phyloP scores from a whole-genome alignment of 2,329 filamentous ascomycete species.

The Thelonectria olida region DNA sequence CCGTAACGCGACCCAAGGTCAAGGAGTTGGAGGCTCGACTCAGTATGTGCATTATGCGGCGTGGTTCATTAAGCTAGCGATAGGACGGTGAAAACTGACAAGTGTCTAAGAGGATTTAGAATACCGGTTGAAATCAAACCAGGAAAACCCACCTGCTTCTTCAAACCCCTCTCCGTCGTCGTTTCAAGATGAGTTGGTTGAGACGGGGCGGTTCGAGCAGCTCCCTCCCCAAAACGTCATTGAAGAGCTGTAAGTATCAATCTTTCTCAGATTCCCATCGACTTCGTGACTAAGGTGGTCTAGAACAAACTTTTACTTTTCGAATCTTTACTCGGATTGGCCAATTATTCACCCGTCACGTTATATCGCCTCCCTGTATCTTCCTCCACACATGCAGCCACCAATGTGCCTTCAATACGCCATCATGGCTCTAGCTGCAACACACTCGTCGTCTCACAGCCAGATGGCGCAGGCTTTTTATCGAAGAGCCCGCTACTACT shows the following conservation, averaged over 20 bases:
- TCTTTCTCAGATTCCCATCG: neutral
- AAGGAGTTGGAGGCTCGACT: constrained; percentile 40
- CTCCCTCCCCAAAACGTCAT: constrained; percentile 39
- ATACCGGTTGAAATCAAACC: constrained; percentile 29
- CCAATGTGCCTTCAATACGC: constrained; percentile 40
- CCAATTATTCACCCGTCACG: constrained; percentile 33
- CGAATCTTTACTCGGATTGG: constrained; percentile 19
- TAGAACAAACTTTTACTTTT: constrained; percentile 34
- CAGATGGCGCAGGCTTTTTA: constrained; percentile 32
- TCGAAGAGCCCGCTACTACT: constrained; percentile 31
- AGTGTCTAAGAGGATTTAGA: constrained; percentile 34
- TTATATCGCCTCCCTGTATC: constrained; percentile 36
- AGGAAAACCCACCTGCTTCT: constrained; percentile 27
- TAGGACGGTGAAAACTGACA: neutral
- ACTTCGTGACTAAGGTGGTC: neutral
- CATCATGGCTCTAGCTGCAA: constrained; percentile 31
- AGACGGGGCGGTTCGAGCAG: constrained; percentile 42
- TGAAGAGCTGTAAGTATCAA: constrained; percentile 38
- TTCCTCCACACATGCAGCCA: constrained; percentile 37
- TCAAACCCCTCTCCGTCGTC: constrained; percentile 24
- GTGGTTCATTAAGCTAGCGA: neutral
- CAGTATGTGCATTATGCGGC: too few species aligned
- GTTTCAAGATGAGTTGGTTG: constrained; percentile 27
- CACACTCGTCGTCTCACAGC: constrained; percentile 18
- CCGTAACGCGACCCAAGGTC: constrained; percentile 38